A percentile compares a stretch with the other conserved stretches of the same genome.
phyloP scores from a whole-genome alignment of 2,329 filamentous ascomycete species.

The Magnaporthales sp. region DNA sequence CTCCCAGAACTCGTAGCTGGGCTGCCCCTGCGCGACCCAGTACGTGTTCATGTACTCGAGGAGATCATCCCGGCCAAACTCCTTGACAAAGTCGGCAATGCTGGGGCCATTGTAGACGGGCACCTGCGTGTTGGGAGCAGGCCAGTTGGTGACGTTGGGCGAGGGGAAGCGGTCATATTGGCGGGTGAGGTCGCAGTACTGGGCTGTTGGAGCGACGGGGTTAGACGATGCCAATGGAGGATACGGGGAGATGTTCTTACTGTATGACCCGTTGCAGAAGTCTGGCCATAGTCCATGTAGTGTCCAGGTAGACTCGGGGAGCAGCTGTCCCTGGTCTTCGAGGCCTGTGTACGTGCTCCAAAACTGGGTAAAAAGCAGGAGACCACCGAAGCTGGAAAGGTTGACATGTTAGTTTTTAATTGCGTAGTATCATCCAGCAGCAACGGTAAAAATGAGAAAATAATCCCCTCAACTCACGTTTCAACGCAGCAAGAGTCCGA shows the following conservation, averaged over 20 bases:
- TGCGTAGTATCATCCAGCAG: no score
- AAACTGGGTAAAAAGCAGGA: not conserved
- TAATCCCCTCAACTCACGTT: not conserved
- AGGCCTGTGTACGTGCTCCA: not conserved
- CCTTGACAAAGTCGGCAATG: conserved; percentile 49
- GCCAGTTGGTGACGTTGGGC: conserved; percentile 55
- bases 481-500: not conserved
- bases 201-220: not conserved
- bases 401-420: no score
- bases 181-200: conserved; percentile 39
- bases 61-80: conserved; percentile 49
- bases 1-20: conserved; percentile 54
- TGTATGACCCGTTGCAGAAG: not conserved
- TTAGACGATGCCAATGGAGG: not conserved
- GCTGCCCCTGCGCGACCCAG: conserved; percentile 51
- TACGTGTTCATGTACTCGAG: conserved; percentile 57
- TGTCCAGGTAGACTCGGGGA: not conserved
- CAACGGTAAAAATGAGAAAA: not conserved
- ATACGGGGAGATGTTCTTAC: not conserved
- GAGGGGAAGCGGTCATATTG: conserved; percentile 55
- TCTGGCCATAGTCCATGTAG: not conserved
- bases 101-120: conserved; percentile 48
- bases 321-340: not conserved
- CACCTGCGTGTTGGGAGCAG: conserved; percentile 41
- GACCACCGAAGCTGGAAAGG: not conserved